Evolutionary conservation across 164 flowering plant genomes (phyloP).

Genomic region (Aristolochia contorta): DNA sequence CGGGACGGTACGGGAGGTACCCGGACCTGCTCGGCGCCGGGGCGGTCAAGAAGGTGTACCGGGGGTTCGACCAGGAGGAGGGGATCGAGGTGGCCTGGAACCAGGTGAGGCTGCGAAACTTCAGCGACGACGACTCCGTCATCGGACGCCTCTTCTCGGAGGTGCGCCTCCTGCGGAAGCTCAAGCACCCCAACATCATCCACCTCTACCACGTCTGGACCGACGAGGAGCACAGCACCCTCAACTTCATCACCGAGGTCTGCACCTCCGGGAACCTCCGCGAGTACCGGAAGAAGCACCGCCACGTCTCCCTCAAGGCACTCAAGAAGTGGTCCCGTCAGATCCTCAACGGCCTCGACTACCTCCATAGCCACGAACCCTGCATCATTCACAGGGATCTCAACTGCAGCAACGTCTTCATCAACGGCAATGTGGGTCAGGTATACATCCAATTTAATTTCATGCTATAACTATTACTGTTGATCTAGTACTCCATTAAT

Average conservation of each 20-base stretch:
- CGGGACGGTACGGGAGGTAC: slow-evolving; percentile 64
- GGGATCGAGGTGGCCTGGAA: slow-evolving; percentile 92
- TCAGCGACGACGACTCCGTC: slow-evolving; percentile 30
- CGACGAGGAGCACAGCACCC: slow-evolving; percentile 26
- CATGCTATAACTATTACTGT: too few species aligned
- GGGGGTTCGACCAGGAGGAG: slow-evolving; percentile 78
- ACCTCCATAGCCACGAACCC: slow-evolving; percentile 64
- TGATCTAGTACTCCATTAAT: too few species aligned
- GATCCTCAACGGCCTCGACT: slow-evolving; percentile 56
- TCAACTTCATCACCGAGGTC: slow-evolving; percentile 76
- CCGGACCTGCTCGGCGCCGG: slow-evolving; percentile 55
- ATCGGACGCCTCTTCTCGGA: slow-evolving; percentile 45
- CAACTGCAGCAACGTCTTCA: slow-evolving; percentile 72
- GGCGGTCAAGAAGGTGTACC: slow-evolving; percentile 68
- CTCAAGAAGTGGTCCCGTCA: slow-evolving; percentile 80
- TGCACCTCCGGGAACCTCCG: slow-evolving; percentile 75
- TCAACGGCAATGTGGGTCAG: slow-evolving; percentile 81
- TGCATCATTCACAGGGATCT: slow-evolving; percentile 78
- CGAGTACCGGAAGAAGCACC: slow-evolving; percentile 65
- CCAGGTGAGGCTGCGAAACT: slow-evolving; percentile 42
- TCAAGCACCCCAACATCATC: slow-evolving; percentile 44
- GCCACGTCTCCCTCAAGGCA: slow-evolving; percentile 57
- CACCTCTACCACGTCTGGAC: slow-evolving; percentile 42
- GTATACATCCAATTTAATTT: too few species aligned
- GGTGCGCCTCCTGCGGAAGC: slow-evolving; percentile 29